Conservation (phyloP, 73 alveolate species). For the Tetrahymena thermophila region DNA sequence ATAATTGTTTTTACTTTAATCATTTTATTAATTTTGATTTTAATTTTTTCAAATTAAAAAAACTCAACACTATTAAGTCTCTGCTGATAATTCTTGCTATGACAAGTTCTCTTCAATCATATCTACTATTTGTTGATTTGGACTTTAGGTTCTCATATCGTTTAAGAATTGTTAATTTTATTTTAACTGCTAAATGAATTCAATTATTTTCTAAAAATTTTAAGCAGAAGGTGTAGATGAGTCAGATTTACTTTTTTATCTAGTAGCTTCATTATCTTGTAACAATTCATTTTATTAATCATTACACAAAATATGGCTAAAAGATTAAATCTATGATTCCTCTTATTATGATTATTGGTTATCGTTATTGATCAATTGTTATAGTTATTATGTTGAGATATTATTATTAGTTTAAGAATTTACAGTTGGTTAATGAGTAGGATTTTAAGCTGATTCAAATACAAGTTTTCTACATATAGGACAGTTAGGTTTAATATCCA, state of each 20-base stretch:
- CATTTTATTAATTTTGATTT: background rate
- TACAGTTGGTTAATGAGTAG: background rate
- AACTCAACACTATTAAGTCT: background rate
- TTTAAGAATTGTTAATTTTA: background rate
- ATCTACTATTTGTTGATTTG: background rate
- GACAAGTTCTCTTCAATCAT: background rate
- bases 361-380: background rate
- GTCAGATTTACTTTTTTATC: background rate
- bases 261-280: background rate
- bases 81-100: background rate
- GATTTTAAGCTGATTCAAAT: background rate
- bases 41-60: background rate
- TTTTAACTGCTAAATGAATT: background rate
- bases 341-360: background rate
- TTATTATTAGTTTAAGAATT: background rate
- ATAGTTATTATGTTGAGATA: background rate
- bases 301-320: background rate
- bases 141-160: background rate
- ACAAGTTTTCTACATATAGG: background rate
- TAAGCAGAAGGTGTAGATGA: background rate
- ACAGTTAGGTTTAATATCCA: background rate
- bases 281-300: background rate
- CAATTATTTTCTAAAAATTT: background rate
- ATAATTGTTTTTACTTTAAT: background rate
- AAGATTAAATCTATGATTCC: background rate